Percentiles rank a stretch among this genome's conserved stretches.
Evolutionary conservation across 805 yeast species (phyloP).

Genomic region (Nakazawaea ishiwadae): DNA sequence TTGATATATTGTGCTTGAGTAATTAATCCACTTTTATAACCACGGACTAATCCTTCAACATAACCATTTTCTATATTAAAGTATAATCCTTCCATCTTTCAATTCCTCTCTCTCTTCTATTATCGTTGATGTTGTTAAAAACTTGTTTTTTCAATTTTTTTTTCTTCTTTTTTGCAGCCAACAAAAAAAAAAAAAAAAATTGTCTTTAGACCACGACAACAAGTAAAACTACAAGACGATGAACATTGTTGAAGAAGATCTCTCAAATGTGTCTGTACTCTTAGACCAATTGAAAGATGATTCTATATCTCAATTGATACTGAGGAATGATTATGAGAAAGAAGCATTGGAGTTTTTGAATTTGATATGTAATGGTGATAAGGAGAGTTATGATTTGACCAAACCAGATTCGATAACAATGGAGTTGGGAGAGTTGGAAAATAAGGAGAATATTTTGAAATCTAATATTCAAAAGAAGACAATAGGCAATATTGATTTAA

Average conservation of each 20-base stretch:
- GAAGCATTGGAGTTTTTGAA: slow-evolving; percentile 30
- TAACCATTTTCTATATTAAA: slow-evolving; percentile 89
- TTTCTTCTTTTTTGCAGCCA: neutral
- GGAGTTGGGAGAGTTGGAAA: slow-evolving; percentile 71
- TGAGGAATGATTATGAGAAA: slow-evolving; percentile 30
- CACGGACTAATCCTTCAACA: slow-evolving; percentile 93
- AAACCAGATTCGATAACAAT: slow-evolving; percentile 11
- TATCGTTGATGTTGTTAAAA: neutral
- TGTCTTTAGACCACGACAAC: neutral
- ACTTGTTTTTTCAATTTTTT: neutral
- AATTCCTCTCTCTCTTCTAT: too few species aligned
- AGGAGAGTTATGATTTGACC: slow-evolving; percentile 5
- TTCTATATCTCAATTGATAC: slow-evolving; percentile 19
- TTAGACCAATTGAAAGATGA: slow-evolving; percentile 30
- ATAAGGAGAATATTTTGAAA: slow-evolving; percentile 45
- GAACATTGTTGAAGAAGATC: neutral
- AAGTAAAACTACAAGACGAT: neutral
- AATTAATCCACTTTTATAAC: slow-evolving; percentile 82
- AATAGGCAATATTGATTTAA: slow-evolving; percentile 37
- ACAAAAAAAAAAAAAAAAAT: neutral
- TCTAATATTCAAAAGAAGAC: slow-evolving; percentile 36
- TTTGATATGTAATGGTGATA: slow-evolving; percentile 15
- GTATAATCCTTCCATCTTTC: slow-evolving; percentile 82
- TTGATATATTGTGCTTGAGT: slow-evolving; percentile 80
- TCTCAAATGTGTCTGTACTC: slow-evolving; percentile 24